phyloP scores from a whole-genome alignment of 23 red algal species.

The Chondrus crispus region DNA sequence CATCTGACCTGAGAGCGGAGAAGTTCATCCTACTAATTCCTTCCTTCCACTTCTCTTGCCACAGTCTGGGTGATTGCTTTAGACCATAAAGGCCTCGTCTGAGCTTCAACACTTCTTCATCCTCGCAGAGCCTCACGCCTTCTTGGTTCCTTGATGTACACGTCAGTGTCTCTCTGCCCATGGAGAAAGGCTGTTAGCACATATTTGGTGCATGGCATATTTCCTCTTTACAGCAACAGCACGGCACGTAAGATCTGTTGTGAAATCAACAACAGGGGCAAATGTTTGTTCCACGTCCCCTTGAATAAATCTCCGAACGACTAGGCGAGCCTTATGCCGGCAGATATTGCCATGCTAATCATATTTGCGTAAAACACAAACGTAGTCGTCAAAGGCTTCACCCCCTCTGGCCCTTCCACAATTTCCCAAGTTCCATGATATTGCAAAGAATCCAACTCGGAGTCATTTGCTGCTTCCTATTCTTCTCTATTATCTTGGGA shows the following conservation, averaged over 20 bases:
- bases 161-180: background rate
- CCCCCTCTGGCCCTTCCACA: background rate
- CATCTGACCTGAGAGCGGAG: background rate
- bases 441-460: background rate
- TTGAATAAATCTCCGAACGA: conserved; percentile 1
- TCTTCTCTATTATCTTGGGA: background rate
- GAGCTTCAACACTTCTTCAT: background rate
- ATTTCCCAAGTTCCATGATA: background rate
- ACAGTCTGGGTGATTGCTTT: background rate
- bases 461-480: background rate
- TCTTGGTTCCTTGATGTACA: background rate
- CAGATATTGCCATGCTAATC: background rate
- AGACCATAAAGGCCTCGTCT: background rate
- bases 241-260: background rate
- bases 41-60: background rate
- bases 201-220: conserved; percentile 1
- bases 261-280: conserved; percentile 31
- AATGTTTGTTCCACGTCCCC: conserved; percentile 9
- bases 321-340: conserved; percentile 35
- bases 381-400: background rate
- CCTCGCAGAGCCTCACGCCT: background rate
- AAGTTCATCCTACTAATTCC: background rate
- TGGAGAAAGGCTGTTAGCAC: conserved; percentile 55
- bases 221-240: background rate
- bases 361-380: background rate